phyloP scores from a whole-genome alignment of 1,284 basidiomycete species.

The Vanrija humicola region DNA sequence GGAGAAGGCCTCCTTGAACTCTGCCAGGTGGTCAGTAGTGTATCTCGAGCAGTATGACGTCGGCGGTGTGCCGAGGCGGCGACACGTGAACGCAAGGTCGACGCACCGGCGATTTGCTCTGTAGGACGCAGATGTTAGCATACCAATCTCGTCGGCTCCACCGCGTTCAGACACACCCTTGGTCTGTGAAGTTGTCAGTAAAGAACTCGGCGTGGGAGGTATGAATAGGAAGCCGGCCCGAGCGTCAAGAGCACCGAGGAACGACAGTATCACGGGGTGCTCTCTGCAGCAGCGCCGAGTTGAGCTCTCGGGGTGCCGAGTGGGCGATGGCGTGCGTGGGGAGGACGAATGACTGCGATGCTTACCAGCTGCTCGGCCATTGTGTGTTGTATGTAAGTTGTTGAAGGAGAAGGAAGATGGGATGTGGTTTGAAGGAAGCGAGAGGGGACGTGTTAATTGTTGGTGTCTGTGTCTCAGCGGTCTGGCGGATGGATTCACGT shows the following conservation, averaged over 20 bases:
- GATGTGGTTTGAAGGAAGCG: background rate
- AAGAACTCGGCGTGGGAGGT: no score
- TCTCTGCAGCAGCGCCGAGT: no score
- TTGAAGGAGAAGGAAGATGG: no score
- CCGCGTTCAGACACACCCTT: slow-evolving; percentile 55
- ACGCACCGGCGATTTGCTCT: slow-evolving; percentile 56
- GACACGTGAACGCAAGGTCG: no score
- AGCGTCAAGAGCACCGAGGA: background rate
- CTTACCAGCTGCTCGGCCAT: slow-evolving; percentile 70
- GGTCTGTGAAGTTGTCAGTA: slow-evolving; percentile 51
- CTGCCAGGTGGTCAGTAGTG: slow-evolving; percentile 47
- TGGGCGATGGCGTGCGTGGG: no score
- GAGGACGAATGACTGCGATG: slow-evolving; percentile 10
- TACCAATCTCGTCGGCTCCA: background rate
- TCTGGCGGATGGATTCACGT: background rate
- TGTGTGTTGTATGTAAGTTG: background rate
- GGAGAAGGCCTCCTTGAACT: slow-evolving; percentile 84
- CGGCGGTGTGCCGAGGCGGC: no score
- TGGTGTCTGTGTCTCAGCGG: background rate
- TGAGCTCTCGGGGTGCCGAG: slow-evolving; percentile 10
- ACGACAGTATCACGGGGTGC: background rate
- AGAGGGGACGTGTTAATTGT: background rate
- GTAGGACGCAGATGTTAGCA: slow-evolving; percentile 4
- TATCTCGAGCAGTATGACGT: background rate
- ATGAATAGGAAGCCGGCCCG: no score